These are phyloP conservation scores for Mycena kentingensis DNA, from an alignment of 768 basidiomycete species.

Conservation along the genomic window DNA sequence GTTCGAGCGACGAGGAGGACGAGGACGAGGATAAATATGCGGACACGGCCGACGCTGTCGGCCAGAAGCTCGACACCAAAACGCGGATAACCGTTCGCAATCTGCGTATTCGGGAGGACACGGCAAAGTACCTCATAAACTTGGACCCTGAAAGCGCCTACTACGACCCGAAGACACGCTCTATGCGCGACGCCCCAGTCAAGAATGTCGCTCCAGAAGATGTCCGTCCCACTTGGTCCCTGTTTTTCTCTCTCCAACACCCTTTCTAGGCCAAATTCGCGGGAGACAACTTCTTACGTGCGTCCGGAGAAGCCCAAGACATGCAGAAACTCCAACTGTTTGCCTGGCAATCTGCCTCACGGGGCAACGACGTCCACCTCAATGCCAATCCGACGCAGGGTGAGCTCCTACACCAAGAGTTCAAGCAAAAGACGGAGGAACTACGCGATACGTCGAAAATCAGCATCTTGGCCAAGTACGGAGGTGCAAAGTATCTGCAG, in stretches of 20 bases:
- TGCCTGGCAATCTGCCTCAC: constrained; percentile 93
- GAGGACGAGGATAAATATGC: constrained; percentile 98
- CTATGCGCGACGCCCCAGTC: constrained; percentile 96
- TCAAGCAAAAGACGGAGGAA: constrained; percentile 89
- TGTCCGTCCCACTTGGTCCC: constrained; percentile 46
- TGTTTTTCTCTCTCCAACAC: constrained; percentile 9
- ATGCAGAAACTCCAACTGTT: constrained; percentile 93
- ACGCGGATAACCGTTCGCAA: constrained; percentile 98
- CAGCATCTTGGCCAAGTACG: constrained; percentile 90
- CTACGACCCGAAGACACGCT: constrained; percentile 99
- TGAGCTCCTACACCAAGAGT: constrained; percentile 88
- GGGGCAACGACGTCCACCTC: constrained; percentile 93
- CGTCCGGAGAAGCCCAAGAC: constrained; percentile 89
- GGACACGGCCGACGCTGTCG: constrained; percentile 95
- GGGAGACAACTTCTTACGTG: constrained; percentile 94
- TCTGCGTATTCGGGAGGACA: constrained; percentile 97
- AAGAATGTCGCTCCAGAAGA: constrained; percentile 83
- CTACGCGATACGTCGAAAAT: constrained; percentile 86
- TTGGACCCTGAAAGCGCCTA: constrained; percentile 94
- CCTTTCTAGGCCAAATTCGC: constrained; percentile 75
- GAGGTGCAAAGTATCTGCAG: constrained; percentile 90
- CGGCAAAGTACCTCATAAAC: constrained; percentile 97
- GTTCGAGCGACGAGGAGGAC: constrained; percentile 94
- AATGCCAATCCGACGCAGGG: constrained; percentile 97
- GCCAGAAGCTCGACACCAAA: constrained; percentile 97